phyloP scores from a whole-genome alignment of 768 basidiomycete species.

The Pisolithus tinctorius region DNA sequence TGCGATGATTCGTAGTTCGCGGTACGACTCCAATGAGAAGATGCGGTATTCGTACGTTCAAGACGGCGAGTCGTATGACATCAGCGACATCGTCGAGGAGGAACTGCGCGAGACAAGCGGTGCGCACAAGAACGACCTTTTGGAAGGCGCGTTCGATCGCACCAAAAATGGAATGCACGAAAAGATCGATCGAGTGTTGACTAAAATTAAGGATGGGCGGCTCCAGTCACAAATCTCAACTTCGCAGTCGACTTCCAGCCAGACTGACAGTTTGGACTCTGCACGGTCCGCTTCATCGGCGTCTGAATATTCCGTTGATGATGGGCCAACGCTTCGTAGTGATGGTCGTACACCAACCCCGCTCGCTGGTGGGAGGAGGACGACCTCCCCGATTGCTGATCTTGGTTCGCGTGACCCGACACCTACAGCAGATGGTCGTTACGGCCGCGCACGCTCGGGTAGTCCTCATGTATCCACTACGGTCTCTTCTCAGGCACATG shows the following conservation, averaged over 20 bases:
- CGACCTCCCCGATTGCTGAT: conserved; percentile 16
- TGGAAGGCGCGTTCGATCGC: conserved; percentile 58
- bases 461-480: conserved; percentile 15
- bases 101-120: conserved; percentile 61
- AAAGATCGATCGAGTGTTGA: conserved; percentile 67
- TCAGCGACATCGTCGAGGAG: conserved; percentile 88
- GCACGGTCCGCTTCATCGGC: conserved; percentile 27
- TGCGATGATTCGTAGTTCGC: conserved; percentile 77
- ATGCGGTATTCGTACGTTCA: conserved; percentile 95
- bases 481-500: conserved; percentile 22
- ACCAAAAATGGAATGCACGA: conserved; percentile 58
- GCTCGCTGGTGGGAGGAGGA: conserved; percentile 11
- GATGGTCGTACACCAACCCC: conserved; percentile 28
- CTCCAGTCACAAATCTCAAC: conserved; percentile 27
- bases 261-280: conserved; percentile 21
- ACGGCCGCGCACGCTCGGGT: conserved; percentile 18
- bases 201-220: conserved; percentile 65
- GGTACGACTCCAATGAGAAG: conserved; percentile 60
- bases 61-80: conserved; percentile 88
- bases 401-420: conserved; percentile 20
- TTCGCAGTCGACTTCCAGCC: conserved; percentile 5
- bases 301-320: conserved; percentile 57
- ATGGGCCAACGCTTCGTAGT: conserved; percentile 11
- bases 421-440: conserved; percentile 15
- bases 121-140: conserved; percentile 47